Evolutionary conservation across 1,139 yeast species (phyloP), one percentile per base, ranked within the genome.

Genomic region (Geotrichum histeridarum): DNA sequence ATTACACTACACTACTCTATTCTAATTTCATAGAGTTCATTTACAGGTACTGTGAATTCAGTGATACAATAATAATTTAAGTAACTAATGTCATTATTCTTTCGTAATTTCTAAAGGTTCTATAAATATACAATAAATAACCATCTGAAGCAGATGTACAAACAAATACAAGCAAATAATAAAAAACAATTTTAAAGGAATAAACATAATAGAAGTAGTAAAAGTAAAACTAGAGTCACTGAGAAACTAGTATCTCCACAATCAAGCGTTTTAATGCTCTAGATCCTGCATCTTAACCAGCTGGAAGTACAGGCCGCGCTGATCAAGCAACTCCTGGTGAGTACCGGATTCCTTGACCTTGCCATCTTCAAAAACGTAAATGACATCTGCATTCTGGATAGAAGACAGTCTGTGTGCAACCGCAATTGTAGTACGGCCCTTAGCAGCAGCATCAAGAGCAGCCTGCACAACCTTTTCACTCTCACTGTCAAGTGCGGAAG

Each of bases 331-430:
- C 57, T 73, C 70, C 46, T 63, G 60, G 58, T 74, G 78, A 14
- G 73, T 73, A 22, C 78, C 98, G 46, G 84, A 81, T 69, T 91
- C 98, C 1, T 83, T 82, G 50, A 91, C 82, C 43, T 71, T 71
- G 1, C 96, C 97, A 47, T 76, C 73, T 50, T 79, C 81, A 53
- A 93, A 71, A 9, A 91, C 97, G 55, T 93, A 87, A 53, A 91
- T 78, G 62, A 95, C 77, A 69, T 91, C 98, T 0, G 98, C 98
- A 66, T 91, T 87, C 42, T 95, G 89, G 36, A 93, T 86, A 0
- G 96, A 90, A 0, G 96, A 88, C 71, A 86, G 75, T 64, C 97
- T 77, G 70, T 90, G 97, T 0, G 96, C 96, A 63, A 90, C 87
- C 1, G 95, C 87, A 37, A 90, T 85, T 0, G 95, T 90, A 0